A percentile compares a stretch with the other conserved stretches of the same genome.
Conservation (phyloP, 2,329 filamentous ascomycete species). For the Colletotrichum simmondsii region DNA sequence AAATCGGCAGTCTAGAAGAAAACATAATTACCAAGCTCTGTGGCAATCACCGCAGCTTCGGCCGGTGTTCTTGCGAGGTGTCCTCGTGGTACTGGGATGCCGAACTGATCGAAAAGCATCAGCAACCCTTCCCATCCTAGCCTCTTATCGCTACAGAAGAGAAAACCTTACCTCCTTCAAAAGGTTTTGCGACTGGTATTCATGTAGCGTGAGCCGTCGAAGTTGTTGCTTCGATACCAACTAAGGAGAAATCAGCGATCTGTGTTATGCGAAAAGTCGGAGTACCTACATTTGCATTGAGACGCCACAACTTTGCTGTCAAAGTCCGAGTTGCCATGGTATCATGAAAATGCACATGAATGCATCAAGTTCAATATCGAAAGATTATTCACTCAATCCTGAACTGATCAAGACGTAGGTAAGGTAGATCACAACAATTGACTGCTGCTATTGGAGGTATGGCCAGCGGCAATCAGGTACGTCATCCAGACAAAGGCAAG, state of each 20-base stretch:
- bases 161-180: neutral
- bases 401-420: neutral
- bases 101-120: constrained; percentile 34
- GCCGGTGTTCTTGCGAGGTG: constrained; percentile 35
- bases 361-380: neutral
- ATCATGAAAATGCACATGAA: neutral
- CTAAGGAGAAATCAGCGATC: neutral
- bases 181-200: constrained; percentile 7
- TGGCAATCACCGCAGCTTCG: constrained; percentile 37
- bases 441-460: too few species aligned
- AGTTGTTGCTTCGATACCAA: neutral
- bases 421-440: neutral
- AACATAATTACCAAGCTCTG: constrained; percentile 39
- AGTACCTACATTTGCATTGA: neutral
- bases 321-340: neutral
- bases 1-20: too few species aligned
- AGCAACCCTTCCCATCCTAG: neutral
- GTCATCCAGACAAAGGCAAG: neutral
- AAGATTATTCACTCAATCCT: neutral
- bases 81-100: constrained; percentile 40
- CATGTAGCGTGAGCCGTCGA: constrained; percentile 2
- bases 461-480: neutral
- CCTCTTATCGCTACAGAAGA: too few species aligned
- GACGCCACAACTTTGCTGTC: neutral
- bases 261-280: too few species aligned